Evolutionary conservation across 805 yeast genomes (phyloP), one percentile per base, ranked within the genome.

Genomic region (Pichia heedii): DNA sequence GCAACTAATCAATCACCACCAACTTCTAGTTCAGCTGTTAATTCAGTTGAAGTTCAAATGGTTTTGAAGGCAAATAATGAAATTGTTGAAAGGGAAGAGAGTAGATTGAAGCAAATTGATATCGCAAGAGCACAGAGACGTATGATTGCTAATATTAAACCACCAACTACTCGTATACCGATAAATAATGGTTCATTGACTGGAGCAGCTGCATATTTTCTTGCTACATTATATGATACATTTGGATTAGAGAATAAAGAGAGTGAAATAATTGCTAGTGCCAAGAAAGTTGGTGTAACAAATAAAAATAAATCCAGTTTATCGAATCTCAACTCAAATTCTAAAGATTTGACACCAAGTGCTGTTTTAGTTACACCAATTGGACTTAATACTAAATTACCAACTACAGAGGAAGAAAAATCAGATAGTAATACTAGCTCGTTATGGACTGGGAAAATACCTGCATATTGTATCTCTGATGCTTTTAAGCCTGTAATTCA

Each of bases 161-260:
- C 44, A 22, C 42, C 39, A 27, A 11, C 30, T 13, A 24, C 24
- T 5, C 39, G 37, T 22, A 22, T 36, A 16, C 30, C 35, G 2
- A 26, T 44, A 5, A 32, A 22, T 27, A 26, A 35, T 13, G 20
- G 12, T 4, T 69, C 72, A 2, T 56, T 56, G 40, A 46, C 57
- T 20, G 74, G 76, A 52, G 74, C 79, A 0, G 67, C 69, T 37
- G 60, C 62, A 41, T 76, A 72, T 54, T 71, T 76, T 50, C 63
- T 69, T 38, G 72, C 77, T 0, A 70, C 78, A 2, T 60, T 76
- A 43, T 69, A 76, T 9, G 75, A 76, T 54, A 59, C 72, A 32
- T 60, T 76, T 46, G 74, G 70, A 35, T 52, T 76, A 22, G 69
- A 68, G 9, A 74, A 67, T 12, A 63, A 66, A 30, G 66, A 61